These are phyloP conservation scores for Biscogniauxia mediterranea DNA, from an alignment of 2,329 filamentous ascomycete species.

Conservation along the genomic window DNA sequence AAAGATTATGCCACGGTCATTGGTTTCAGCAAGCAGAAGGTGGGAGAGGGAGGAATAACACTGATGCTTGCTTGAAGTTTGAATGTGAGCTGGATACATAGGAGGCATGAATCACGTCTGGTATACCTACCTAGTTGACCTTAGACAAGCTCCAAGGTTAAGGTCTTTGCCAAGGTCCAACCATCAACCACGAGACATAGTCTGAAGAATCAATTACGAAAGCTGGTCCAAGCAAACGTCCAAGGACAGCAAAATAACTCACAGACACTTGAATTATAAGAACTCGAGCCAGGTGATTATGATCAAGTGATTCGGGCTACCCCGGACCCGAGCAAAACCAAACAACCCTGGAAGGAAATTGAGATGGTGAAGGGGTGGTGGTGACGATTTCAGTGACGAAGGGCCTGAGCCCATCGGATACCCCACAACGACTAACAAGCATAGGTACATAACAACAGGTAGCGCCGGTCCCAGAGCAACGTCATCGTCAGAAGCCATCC, in stretches of 20 bases:
- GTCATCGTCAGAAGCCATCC: background rate
- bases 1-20: background rate
- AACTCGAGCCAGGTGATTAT: background rate
- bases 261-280: background rate
- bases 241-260: background rate
- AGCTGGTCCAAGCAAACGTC: background rate
- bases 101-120: background rate
- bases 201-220: background rate
- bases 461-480: background rate
- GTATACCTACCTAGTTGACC: background rate
- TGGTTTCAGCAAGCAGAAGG: background rate
- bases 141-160: background rate
- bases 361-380: background rate
- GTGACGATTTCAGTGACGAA: background rate
- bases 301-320: background rate
- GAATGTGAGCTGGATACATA: too few species aligned
- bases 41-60: background rate
- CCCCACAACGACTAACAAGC: background rate
- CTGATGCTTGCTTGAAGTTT: too few species aligned
- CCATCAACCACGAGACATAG: background rate
- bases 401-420: background rate
- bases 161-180: background rate
- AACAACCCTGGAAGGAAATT: background rate
- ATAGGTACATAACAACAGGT: background rate
- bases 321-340: background rate